Percentiles rank a stretch among this genome's conserved stretches.
Evolutionary conservation across 768 basidiomycete genomes (phyloP).

Genomic region (Vararia minispora): DNA sequence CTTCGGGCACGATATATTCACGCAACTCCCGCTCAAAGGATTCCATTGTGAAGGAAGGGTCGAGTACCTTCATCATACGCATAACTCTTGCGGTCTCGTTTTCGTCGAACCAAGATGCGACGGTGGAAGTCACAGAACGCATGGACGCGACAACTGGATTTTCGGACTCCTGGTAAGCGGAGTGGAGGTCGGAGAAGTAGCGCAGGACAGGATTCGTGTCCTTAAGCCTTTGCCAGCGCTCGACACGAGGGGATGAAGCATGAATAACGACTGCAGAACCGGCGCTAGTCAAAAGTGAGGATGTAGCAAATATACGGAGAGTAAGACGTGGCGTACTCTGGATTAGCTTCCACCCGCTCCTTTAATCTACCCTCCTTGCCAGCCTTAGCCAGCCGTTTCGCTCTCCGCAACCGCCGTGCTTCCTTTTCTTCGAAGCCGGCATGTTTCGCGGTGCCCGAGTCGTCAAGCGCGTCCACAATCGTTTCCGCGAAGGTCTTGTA

Average conservation of each 20-base stretch:
- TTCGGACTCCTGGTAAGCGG: conserved; percentile 86
- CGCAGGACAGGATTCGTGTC: conserved; percentile 70
- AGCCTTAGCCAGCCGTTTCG: conserved; percentile 74
- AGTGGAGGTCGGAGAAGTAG: conserved; percentile 42
- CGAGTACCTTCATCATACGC: conserved; percentile 75
- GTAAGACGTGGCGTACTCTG: conserved; percentile 50
- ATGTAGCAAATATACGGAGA: neutral
- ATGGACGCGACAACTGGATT: conserved; percentile 75
- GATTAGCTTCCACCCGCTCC: conserved; percentile 54
- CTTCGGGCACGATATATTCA: conserved; percentile 96
- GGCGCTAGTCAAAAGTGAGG: conserved; percentile 40
- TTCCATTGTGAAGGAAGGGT: conserved; percentile 81
- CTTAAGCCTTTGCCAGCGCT: conserved; percentile 74
- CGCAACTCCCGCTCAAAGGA: conserved; percentile 80
- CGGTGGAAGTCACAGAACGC: conserved; percentile 71
- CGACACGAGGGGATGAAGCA: conserved; percentile 67
- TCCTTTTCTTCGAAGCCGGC: conserved; percentile 97
- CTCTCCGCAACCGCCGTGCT: conserved; percentile 68
- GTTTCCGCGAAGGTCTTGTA: conserved; percentile 90
- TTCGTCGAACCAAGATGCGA: conserved; percentile 92
- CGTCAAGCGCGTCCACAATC: conserved; percentile 85
- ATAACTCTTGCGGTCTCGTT: conserved; percentile 97
- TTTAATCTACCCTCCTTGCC: conserved; percentile 58
- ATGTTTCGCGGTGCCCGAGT: conserved; percentile 86
- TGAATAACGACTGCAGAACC: conserved; percentile 79